Evolutionary conservation across 169 alveolate genomes (phyloP).

Genomic region (Ichthyophthirius multifiliis): DNA sequence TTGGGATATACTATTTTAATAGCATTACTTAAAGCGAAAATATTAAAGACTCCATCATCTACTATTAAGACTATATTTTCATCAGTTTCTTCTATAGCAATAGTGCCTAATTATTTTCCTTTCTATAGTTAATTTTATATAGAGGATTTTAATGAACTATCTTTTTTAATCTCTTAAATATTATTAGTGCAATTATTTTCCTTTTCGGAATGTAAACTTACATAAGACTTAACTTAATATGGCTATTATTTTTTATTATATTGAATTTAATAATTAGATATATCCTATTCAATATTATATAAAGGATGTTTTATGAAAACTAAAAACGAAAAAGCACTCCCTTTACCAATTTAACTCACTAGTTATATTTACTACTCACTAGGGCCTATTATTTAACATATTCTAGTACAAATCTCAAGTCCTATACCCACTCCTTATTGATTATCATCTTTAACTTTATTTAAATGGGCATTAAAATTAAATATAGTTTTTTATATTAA

Average conservation of each 20-base stretch:
- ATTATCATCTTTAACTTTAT: neutral
- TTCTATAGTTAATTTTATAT: neutral
- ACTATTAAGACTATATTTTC: neutral
- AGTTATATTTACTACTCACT: neutral
- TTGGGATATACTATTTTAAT: neutral
- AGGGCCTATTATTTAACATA: neutral
- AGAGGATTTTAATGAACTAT: neutral
- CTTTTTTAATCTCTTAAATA: neutral
- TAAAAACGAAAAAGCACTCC: neutral
- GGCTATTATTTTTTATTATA: neutral
- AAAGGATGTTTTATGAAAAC: neutral
- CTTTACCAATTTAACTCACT: neutral
- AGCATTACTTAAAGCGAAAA: neutral
- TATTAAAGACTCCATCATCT: neutral
- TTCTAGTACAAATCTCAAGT: neutral
- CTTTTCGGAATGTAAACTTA: neutral
- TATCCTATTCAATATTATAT: neutral
- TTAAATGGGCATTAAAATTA: neutral
- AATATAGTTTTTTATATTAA: neutral
- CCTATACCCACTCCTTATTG: neutral
- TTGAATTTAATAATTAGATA: neutral
- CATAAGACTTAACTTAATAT: neutral
- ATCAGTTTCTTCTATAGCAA: neutral
- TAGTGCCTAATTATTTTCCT: neutral
- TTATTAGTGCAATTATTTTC: neutral